Evolutionary conservation across 805 yeast genomes (phyloP).

Genomic region (Yamadazyma philogaea): DNA sequence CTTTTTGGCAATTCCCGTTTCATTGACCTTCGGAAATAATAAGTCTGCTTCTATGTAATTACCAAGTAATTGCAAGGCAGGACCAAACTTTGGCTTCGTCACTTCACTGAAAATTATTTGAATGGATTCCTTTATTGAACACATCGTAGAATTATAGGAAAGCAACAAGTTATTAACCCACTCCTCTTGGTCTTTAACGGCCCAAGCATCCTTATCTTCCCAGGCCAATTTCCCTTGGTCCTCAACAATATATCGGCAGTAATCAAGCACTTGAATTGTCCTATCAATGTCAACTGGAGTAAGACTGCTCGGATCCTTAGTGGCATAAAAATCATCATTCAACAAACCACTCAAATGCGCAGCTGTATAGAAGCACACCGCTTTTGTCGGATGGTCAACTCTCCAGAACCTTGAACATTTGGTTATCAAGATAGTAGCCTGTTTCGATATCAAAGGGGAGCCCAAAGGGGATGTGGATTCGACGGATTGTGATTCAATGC

Average conservation of each 20-base stretch:
- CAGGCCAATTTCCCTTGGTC: slow-evolving; percentile 29
- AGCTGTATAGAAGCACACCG: slow-evolving; percentile 51
- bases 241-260: slow-evolving; percentile 28
- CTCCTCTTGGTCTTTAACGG: slow-evolving; percentile 44
- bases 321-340: slow-evolving; percentile 23
- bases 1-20: slow-evolving; percentile 37
- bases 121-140: slow-evolving; percentile 42
- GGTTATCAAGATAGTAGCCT: slow-evolving; percentile 41
- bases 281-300: slow-evolving; percentile 31
- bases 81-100: slow-evolving; percentile 57
- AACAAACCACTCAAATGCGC: slow-evolving; percentile 32
- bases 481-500: slow-evolving; percentile 26
- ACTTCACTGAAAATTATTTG: slow-evolving; percentile 38
- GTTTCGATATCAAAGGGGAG: slow-evolving; percentile 34
- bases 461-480: slow-evolving; percentile 12
- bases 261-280: slow-evolving; percentile 24
- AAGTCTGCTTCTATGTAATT: slow-evolving; percentile 49
- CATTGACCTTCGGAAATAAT: slow-evolving; percentile 33
- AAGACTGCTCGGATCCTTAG: slow-evolving; percentile 18
- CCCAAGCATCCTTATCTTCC: slow-evolving; percentile 33
- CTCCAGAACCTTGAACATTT: slow-evolving; percentile 58
- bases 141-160: slow-evolving; percentile 47
- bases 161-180: slow-evolving; percentile 47
- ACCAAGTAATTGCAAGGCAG: slow-evolving; percentile 47
- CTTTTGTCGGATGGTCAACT: slow-evolving; percentile 47